Percentiles rank a stretch among this genome's conserved stretches.
These are phyloP conservation scores for Botryosphaeria dothidea DNA, from an alignment of 2,329 filamentous ascomycete species.

Conservation along the genomic window DNA sequence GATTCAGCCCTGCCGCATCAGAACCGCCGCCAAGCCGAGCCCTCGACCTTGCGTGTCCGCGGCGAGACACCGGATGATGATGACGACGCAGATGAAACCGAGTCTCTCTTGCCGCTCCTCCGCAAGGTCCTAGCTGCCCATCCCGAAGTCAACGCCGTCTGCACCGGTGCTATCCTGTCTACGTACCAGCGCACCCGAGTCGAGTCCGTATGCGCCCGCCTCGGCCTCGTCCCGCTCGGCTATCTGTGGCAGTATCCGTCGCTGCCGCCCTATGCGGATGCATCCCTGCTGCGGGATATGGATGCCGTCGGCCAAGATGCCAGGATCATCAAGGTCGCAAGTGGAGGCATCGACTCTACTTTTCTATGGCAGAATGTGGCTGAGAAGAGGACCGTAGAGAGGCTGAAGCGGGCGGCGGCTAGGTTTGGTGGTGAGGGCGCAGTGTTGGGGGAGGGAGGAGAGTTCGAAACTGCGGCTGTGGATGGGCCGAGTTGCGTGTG, in stretches of 20 bases:
- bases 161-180: constrained; percentile 87
- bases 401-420: constrained; percentile 57
- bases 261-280: constrained; percentile 57
- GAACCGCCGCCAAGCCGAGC: not conserved
- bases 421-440: constrained; percentile 73
- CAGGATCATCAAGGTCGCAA: constrained; percentile 93
- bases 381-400: constrained; percentile 48
- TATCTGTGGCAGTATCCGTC: constrained; percentile 91
- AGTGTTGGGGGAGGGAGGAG: constrained; percentile 87
- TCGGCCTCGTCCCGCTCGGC: constrained; percentile 80
- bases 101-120: constrained; percentile 80
- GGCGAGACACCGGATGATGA: not conserved
- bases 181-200: constrained; percentile 97
- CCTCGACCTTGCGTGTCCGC: not conserved
- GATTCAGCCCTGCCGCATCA: not conserved
- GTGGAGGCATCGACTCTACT: constrained; percentile 77
- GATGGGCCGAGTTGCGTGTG: constrained; percentile 76
- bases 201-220: constrained; percentile 81
- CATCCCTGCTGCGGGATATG: constrained; percentile 77
- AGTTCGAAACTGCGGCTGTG: constrained; percentile 91
- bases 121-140: constrained; percentile 64
- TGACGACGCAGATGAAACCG: constrained; percentile 73
- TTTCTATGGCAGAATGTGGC: constrained; percentile 83
- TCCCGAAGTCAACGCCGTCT: constrained; percentile 82
- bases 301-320: constrained; percentile 73